These are phyloP conservation scores for Clavariopsis aquatica DNA, from an alignment of 495 filamentous ascomycete species.

Conservation along the genomic window DNA sequence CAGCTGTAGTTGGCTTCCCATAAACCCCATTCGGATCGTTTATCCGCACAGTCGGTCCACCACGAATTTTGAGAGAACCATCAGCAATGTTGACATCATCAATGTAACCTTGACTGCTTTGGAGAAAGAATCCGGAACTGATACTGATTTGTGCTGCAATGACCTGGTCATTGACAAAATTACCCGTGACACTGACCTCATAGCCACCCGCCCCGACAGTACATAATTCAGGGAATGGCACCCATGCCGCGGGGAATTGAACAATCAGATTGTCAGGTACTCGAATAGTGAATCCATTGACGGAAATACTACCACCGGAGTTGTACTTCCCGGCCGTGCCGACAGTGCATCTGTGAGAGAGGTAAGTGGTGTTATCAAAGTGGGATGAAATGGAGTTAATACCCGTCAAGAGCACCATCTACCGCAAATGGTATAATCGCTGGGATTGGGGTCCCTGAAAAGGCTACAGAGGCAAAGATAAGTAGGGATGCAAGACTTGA, in stretches of 20 bases:
- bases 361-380: background rate
- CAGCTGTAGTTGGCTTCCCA: slow-evolving; percentile 37
- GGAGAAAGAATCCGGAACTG: slow-evolving; percentile 39
- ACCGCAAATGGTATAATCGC: slow-evolving; percentile 27
- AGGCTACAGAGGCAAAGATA: slow-evolving; percentile 7
- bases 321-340: slow-evolving; percentile 39
- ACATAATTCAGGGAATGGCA: slow-evolving; percentile 47
- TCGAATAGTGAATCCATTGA: slow-evolving; percentile 47
- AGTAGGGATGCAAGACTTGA: slow-evolving; percentile 11
- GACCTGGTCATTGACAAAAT: slow-evolving; percentile 42
- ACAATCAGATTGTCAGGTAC: slow-evolving; percentile 49
- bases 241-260: slow-evolving; percentile 47
- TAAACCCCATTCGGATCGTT: slow-evolving; percentile 50
- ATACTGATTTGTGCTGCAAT: slow-evolving; percentile 47
- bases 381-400: background rate
- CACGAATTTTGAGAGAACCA: slow-evolving; percentile 43
- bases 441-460: slow-evolving; percentile 23
- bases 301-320: slow-evolving; percentile 44
- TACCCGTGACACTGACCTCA: slow-evolving; percentile 46
- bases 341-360: slow-evolving; percentile 9
- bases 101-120: slow-evolving; percentile 44
- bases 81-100: slow-evolving; percentile 41
- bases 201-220: slow-evolving; percentile 35
- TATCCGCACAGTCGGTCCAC: slow-evolving; percentile 47
- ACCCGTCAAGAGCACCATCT: slow-evolving; percentile 22